These are phyloP conservation scores for Fraxinus platypoda DNA, from an alignment of 305 asterid species.

Conservation along the genomic window DNA sequence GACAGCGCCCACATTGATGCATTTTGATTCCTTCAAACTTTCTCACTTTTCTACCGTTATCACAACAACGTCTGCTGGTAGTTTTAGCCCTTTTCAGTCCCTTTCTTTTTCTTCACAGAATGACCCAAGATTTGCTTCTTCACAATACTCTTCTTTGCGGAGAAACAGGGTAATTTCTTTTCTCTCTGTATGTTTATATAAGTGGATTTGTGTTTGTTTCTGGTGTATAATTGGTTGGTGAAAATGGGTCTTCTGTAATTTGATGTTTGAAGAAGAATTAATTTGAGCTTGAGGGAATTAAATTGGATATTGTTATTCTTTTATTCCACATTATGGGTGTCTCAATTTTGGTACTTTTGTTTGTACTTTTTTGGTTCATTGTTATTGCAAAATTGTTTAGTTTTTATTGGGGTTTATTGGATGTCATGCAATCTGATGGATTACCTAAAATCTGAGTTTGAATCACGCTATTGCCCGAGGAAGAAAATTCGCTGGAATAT, in stretches of 20 bases:
- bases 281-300: conserved; percentile 13
- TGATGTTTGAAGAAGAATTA: conserved; percentile 18
- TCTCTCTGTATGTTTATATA: background rate
- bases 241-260: conserved; percentile 15
- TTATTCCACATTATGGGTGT: conserved; percentile 5
- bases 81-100: conserved; percentile 30
- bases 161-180: conserved; percentile 36
- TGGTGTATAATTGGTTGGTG: conserved; percentile 11
- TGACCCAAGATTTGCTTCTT: conserved; percentile 27
- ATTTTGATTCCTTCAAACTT: conserved; percentile 41
- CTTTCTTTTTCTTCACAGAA: conserved; percentile 24
- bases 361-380: conserved; percentile 2
- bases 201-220: conserved; percentile 11
- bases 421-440: background rate
- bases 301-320: conserved; percentile 9
- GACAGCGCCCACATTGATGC: conserved; percentile 42
- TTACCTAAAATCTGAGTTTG: background rate
- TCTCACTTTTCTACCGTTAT: conserved; percentile 33
- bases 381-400: background rate
- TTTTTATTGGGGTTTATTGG: background rate
- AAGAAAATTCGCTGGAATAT: background rate
- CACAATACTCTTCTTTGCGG: conserved; percentile 19
- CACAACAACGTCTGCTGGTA: conserved; percentile 21
- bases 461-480: background rate
- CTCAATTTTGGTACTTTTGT: conserved; percentile 11